A percentile compares a stretch with the other conserved stretches of the same genome.
Evolutionary conservation across 169 alveolate genomes (phyloP).

Genomic region (Pseudocohnilembus persalinus): DNA sequence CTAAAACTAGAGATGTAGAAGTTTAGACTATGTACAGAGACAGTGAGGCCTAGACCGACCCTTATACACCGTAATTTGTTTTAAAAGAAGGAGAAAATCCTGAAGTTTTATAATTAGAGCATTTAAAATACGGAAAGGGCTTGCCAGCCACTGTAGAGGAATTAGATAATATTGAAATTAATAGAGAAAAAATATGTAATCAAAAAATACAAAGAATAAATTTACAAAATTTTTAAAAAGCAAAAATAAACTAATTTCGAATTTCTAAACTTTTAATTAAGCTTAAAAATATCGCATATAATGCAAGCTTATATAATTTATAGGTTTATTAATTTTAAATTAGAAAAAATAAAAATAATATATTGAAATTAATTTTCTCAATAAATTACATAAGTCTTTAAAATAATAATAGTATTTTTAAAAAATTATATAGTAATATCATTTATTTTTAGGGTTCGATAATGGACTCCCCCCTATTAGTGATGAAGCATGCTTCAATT

Average conservation of each 20-base stretch:
- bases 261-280: no score
- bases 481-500: slow-evolving; percentile 88
- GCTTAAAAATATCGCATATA: no score
- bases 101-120: slow-evolving; percentile 82
- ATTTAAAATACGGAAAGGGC: slow-evolving; percentile 86
- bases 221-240: no score
- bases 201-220: no score
- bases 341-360: no score
- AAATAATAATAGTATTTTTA: background rate
- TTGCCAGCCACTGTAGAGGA: slow-evolving; percentile 90
- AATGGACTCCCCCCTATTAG: slow-evolving; percentile 90
- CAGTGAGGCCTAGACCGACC: slow-evolving; percentile 90
- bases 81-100: slow-evolving; percentile 77
- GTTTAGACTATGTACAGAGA: slow-evolving; percentile 85
- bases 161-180: slow-evolving; percentile 85
- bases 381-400: no score
- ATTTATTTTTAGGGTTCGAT: slow-evolving; percentile 60
- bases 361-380: no score
- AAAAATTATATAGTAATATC: background rate
- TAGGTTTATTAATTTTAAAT: no score
- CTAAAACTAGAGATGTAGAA: slow-evolving; percentile 68
- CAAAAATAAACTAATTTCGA: no score
- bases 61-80: slow-evolving; percentile 83
- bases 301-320: no score
- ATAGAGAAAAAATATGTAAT: slow-evolving; percentile 80